phyloP scores from a whole-genome alignment of 2,329 filamentous ascomycete genomes.

The Fusarium sp. region DNA sequence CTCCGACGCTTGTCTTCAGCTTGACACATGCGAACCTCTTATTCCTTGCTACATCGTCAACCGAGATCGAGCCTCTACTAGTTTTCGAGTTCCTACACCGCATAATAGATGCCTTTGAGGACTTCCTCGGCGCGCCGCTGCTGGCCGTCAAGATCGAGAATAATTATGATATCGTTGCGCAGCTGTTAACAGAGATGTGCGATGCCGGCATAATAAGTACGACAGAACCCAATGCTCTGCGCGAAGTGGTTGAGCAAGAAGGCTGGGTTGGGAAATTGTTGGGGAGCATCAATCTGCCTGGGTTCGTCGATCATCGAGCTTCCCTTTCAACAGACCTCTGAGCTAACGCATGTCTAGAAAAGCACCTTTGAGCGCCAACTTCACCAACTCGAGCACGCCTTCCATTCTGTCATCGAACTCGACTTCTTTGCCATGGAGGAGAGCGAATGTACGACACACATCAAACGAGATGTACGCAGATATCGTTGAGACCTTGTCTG shows the following conservation, averaged over 20 bases:
- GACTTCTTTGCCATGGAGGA: constrained; percentile 83
- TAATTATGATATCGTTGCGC: constrained; percentile 93
- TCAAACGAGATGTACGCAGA: constrained; percentile 98
- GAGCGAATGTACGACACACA: constrained; percentile 92
- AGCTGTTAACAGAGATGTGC: constrained; percentile 95
- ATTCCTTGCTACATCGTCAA: constrained; percentile 85
- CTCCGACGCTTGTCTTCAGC: constrained; percentile 89
- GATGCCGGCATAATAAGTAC: constrained; percentile 90
- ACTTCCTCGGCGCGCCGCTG: constrained; percentile 90
- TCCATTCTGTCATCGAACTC: constrained; percentile 60
- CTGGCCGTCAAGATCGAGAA: constrained; percentile 87
- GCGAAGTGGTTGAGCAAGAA: constrained; percentile 92
- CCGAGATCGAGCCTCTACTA: constrained; percentile 88
- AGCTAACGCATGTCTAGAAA: constrained; percentile 53
- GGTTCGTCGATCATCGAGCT: constrained; percentile 58
- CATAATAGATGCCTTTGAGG: constrained; percentile 90
- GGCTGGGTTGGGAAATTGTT: constrained; percentile 90
- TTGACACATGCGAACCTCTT: constrained; percentile 88
- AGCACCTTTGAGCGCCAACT: constrained; percentile 54
- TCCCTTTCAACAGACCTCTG: background rate
- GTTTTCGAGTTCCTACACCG: constrained; percentile 95
- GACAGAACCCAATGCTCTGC: constrained; percentile 91
- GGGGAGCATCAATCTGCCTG: constrained; percentile 86
- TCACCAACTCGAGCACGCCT: constrained; percentile 55
- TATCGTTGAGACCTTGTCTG: constrained; percentile 87